phyloP scores from a whole-genome alignment of 148 eudicot genomes.

The Chenopodium album region DNA sequence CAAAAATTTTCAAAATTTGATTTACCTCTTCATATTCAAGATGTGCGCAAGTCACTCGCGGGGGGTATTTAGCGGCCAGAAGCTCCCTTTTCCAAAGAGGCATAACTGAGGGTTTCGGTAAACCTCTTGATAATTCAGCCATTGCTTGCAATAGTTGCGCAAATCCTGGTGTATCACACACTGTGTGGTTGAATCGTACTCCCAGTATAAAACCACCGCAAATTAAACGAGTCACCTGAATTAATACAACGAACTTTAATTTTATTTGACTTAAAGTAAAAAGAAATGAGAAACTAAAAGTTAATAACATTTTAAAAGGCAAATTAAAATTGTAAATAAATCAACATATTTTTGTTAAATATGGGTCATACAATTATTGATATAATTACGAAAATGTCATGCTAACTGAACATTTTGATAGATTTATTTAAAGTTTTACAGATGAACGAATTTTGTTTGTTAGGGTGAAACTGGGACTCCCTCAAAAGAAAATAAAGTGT shows the following conservation, averaged over 20 bases:
- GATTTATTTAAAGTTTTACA: too few relatives aligned
- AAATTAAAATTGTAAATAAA: too few relatives aligned
- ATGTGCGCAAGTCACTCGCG: neutral
- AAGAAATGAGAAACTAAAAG: too few relatives aligned
- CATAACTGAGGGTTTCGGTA: neutral
- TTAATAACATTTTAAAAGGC: too few relatives aligned
- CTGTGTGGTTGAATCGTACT: conserved; percentile 22
- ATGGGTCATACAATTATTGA: too few relatives aligned
- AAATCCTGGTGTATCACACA: conserved; percentile 9
- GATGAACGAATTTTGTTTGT: too few relatives aligned
- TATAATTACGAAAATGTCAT: too few relatives aligned
- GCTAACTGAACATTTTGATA: too few relatives aligned
- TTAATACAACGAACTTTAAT: neutral
- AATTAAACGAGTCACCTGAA: conserved; percentile 29
- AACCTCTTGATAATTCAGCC: conserved; percentile 19
- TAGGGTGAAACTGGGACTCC: neutral
- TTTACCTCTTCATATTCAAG: conserved; percentile 19
- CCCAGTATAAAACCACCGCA: conserved; percentile 34
- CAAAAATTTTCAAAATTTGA: neutral
- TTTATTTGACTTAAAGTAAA: neutral
- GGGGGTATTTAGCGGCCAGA: conserved; percentile 9
- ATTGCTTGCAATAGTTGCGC: neutral
- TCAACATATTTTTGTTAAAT: too few relatives aligned
- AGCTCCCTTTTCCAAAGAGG: conserved; percentile 33
- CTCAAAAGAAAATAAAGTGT: too few relatives aligned